Conservation (phyloP, 495 filamentous ascomycete genomes). For the Penicillium antarcticum region DNA sequence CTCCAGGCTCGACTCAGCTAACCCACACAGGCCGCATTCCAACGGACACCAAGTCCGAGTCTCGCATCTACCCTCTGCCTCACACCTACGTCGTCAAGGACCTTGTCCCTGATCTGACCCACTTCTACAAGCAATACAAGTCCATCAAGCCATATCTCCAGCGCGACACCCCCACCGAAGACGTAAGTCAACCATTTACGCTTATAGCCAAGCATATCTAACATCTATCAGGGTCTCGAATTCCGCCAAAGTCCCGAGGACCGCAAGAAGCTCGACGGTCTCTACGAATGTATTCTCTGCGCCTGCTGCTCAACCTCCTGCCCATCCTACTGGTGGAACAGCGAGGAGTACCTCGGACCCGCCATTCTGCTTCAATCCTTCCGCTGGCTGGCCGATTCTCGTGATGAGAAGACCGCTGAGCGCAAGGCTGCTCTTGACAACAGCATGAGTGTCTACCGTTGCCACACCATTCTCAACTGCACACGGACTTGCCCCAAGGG, state of each 20-base stretch:
- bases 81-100: slow-evolving; percentile 99
- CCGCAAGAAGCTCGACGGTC: slow-evolving; percentile 92
- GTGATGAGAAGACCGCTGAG: slow-evolving; percentile 83
- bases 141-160: slow-evolving; percentile 99
- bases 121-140: slow-evolving; percentile 99
- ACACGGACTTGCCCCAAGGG: slow-evolving; percentile 96
- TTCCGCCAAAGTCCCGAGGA: slow-evolving; percentile 84
- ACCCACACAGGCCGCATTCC: slow-evolving; percentile 79
- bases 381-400: slow-evolving; percentile 89
- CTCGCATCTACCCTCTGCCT: slow-evolving; percentile 96
- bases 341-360: slow-evolving; percentile 94
- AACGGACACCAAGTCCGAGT: slow-evolving; percentile 69
- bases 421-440: slow-evolving; percentile 91
- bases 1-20: not conserved
- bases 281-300: slow-evolving; percentile 99
- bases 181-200: slow-evolving; percentile 51
- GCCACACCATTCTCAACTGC: slow-evolving; percentile 99
- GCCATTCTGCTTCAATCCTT: slow-evolving; percentile 95
- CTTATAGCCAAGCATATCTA: not conserved
- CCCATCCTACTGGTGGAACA: slow-evolving; percentile 99
- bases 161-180: slow-evolving; percentile 69
- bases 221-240: slow-evolving; percentile 68
- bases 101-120: slow-evolving; percentile 92
- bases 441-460: slow-evolving; percentile 96
- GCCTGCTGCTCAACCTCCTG: slow-evolving; percentile 98